These are phyloP conservation scores for Globisporangium cylindrosporum DNA, from an alignment of 352 stramenopile species.

Conservation along the genomic window DNA sequence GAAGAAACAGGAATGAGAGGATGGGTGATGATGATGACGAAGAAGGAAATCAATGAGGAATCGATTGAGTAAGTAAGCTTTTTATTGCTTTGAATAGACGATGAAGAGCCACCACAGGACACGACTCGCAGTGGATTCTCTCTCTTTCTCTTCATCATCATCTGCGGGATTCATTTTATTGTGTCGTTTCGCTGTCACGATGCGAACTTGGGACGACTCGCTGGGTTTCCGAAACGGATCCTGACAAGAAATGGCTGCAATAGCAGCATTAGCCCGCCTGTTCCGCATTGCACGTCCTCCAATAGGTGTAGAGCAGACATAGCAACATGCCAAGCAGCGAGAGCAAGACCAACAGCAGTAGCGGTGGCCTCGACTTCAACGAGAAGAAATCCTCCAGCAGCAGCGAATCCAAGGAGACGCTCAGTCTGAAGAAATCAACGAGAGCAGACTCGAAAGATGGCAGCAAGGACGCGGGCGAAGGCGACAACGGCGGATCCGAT, in stretches of 20 bases:
- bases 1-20: background rate
- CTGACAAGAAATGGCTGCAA: no score
- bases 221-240: background rate
- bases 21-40: background rate
- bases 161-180: background rate
- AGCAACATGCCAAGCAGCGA: constrained; percentile 31
- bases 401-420: constrained; percentile 7
- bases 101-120: background rate
- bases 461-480: constrained; percentile 20
- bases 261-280: no score
- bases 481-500: constrained; percentile 17
- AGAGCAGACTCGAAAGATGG: constrained; percentile 35
- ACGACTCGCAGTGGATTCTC: background rate
- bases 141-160: background rate
- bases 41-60: constrained; percentile 4
- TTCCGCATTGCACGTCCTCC: constrained; percentile 15
- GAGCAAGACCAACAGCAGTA: constrained; percentile 36
- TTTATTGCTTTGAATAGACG: constrained; percentile 3
- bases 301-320: background rate
- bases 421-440: background rate
- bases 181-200: background rate
- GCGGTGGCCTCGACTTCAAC: constrained; percentile 14
- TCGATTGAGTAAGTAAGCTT: constrained; percentile 3
- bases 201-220: background rate
- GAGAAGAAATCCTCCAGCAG: constrained; percentile 4